A percentile compares a stretch with the other conserved stretches of the same genome.
Evolutionary conservation across 2,329 filamentous ascomycete species (phyloP).

Genomic region (Hymenotorrendiella dingleyae): DNA sequence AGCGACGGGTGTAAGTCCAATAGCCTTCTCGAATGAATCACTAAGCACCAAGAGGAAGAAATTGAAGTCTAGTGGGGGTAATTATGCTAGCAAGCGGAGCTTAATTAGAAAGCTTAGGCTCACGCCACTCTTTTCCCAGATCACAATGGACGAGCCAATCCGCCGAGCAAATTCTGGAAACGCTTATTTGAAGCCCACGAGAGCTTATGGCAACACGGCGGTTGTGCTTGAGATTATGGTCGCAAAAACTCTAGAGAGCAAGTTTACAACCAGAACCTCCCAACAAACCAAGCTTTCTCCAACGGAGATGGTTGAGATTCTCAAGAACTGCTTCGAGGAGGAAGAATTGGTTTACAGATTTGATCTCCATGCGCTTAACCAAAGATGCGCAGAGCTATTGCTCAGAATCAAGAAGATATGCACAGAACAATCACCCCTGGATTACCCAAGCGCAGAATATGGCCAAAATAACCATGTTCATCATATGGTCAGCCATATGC

Average conservation of each 20-base stretch:
- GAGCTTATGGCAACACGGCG: neutral
- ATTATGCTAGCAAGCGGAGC: too few species aligned
- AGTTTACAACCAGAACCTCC: too few species aligned
- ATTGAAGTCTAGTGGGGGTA: too few species aligned
- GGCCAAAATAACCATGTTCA: neutral
- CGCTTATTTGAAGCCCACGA: neutral
- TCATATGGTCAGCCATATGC: neutral
- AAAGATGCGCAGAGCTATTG: neutral
- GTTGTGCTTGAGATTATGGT: neutral
- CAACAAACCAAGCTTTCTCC: too few species aligned
- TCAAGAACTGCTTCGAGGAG: neutral
- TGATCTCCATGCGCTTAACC: neutral
- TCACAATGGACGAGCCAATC: neutral
- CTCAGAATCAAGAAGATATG: neutral
- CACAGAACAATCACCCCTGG: conserved; percentile 4
- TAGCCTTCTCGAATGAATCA: neutral
- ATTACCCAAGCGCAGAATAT: conserved; percentile 2
- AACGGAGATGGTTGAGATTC: too few species aligned
- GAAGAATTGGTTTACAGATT: neutral
- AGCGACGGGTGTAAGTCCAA: neutral
- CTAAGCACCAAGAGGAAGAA: too few species aligned
- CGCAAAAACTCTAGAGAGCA: neutral
- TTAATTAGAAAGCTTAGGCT: neutral
- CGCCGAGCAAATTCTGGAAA: neutral
- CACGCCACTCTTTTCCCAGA: neutral